phyloP scores from a whole-genome alignment of 1,284 basidiomycete genomes.

The Ganoderma lingzhi region DNA sequence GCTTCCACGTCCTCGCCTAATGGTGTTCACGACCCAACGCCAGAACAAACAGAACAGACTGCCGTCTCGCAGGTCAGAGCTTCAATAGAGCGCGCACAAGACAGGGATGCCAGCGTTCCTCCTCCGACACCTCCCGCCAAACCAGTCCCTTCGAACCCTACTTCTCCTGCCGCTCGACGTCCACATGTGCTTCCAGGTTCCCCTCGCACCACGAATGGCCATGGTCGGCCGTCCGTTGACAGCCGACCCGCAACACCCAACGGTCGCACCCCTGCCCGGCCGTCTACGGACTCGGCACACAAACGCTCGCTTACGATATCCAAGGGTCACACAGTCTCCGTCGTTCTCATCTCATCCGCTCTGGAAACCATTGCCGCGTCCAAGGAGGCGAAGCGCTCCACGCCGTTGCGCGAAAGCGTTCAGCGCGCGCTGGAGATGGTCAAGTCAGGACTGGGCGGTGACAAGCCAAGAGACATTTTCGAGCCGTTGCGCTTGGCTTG shows the following conservation, averaged over 20 bases:
- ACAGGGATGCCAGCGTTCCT: constrained; percentile 25
- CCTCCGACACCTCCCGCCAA: constrained; percentile 41
- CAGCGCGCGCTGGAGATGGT: constrained; percentile 87
- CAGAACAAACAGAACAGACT: constrained; percentile 10
- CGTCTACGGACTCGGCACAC: constrained; percentile 43
- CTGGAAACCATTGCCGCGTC: constrained; percentile 89
- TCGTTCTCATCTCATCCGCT: constrained; percentile 85
- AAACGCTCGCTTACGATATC: constrained; percentile 76
- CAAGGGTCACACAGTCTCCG: constrained; percentile 75
- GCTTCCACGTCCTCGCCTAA: constrained; percentile 6
- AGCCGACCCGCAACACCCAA: constrained; percentile 32
- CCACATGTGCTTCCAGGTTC: constrained; percentile 33
- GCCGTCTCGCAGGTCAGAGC: neutral
- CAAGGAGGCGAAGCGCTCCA: constrained; percentile 88
- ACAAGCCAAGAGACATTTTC: constrained; percentile 86
- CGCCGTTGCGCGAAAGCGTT: constrained; percentile 83
- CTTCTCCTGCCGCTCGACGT: constrained; percentile 33
- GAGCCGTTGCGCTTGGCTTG: constrained; percentile 93
- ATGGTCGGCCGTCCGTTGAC: constrained; percentile 23
- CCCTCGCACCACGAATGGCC: constrained; percentile 27
- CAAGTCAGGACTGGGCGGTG: constrained; percentile 72
- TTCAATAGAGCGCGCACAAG: constrained; percentile 1
- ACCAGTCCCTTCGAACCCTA: constrained; percentile 28
- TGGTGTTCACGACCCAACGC: constrained; percentile 1
- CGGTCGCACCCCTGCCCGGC: constrained; percentile 36